Evolutionary conservation across 1,284 basidiomycete genomes (phyloP), one percentile per base, ranked within the genome.

Genomic region (Puccinia sorghi): DNA sequence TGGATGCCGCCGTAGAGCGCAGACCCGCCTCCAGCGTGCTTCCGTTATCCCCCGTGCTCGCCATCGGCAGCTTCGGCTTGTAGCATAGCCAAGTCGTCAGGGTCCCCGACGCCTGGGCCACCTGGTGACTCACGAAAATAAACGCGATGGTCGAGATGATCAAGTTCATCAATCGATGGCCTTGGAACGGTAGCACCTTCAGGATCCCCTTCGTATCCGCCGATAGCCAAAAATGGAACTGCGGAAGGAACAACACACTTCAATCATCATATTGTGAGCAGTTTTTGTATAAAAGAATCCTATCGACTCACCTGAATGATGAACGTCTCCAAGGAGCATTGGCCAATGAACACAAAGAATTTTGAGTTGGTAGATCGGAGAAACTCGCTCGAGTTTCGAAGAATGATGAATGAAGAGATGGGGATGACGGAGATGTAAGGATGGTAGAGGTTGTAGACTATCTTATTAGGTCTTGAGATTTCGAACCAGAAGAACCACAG

Each of bases 221-320:
- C 0, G 91, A 93, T 52, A 95, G 87, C 91, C 93, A 94, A 71
- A 93, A 87, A 84, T 95, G 93, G 85, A 91, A 94, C 84, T 95
- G 92, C 25, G 4, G 17, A 12, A 32, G 7, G n/a, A n/a, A n/a
- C 27, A 61, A 25, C 2, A 11, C 2, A 56, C 25, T 56, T 52
- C 69, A 71, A 20, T 15, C 54, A 39, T 15, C 17, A 17, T 12
- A 15, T 39, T n/a, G n/a, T 71, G 20, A 5, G 8, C 37, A 9
- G 12, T 17, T n/a, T 69, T 71, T 37, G n/a, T 71, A 7, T 17
- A 54, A 27, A 32, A 32, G 32, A 32, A 32, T 32, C 32, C 32
- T 4, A 37, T 22, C 52, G 57, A 61, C 76, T 72, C 7, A 79
- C 77, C 70, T 79, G 77, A 81, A 94, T 89, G 83, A 94, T 91